Conservation (phyloP, 2,329 filamentous ascomycete genomes). For the Ophiostoma sp. region DNA sequence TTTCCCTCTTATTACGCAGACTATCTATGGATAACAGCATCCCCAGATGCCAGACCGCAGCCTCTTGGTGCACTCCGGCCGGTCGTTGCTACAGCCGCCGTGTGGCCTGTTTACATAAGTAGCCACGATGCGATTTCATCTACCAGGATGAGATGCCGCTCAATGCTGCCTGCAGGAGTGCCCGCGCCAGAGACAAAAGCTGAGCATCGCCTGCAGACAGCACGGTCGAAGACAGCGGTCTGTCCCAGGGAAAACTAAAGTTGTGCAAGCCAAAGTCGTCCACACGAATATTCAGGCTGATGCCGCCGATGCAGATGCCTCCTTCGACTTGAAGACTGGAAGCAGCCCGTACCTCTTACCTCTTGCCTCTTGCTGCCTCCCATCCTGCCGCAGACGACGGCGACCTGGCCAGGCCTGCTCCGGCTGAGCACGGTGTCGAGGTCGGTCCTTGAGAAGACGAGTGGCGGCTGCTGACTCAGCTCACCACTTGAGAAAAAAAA, state of each 20-base stretch:
- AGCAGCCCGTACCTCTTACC: neutral
- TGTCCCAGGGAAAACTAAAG: slow-evolving; percentile 18
- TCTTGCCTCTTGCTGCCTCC: neutral
- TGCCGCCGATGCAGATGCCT: too few relatives aligned
- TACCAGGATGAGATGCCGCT: neutral
- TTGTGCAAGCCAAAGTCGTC: neutral
- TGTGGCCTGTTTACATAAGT: neutral
- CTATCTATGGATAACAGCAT: neutral
- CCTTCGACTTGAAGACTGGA: too few relatives aligned
- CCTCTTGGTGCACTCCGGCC: too few relatives aligned
- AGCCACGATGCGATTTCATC: neutral
- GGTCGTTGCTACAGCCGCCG: neutral
- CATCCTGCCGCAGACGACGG: neutral
- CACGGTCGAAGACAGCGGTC: slow-evolving; percentile 17
- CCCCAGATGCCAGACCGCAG: neutral
- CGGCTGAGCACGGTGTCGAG: slow-evolving; percentile 28
- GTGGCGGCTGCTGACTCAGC: slow-evolving; percentile 19
- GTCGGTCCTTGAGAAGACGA: neutral
- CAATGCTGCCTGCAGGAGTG: slow-evolving; percentile 20
- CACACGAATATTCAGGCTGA: neutral
- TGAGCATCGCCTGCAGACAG: slow-evolving; percentile 26
- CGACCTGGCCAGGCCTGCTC: neutral
- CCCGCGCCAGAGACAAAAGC: slow-evolving; percentile 24
- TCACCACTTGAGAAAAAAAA: neutral
- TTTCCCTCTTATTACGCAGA: too few relatives aligned